Percentiles rank a stretch among this genome's conserved stretches.
phyloP scores from a whole-genome alignment of 257 asterid genomes.

The Echites panduratus region DNA sequence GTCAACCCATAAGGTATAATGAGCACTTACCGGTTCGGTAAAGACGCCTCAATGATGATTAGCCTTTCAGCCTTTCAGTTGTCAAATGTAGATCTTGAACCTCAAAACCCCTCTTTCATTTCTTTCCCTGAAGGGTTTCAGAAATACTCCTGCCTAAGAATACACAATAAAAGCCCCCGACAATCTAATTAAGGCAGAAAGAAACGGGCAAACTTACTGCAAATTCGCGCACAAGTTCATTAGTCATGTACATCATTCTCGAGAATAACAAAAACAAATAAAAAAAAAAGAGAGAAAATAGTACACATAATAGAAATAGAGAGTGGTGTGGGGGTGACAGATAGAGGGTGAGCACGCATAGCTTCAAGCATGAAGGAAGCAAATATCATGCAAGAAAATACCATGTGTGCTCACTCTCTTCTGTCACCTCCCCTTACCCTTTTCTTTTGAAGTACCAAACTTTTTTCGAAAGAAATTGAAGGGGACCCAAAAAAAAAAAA shows the following conservation, averaged over 20 bases:
- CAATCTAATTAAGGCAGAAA: no score
- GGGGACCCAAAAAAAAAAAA: no score
- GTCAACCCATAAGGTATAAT: no score
- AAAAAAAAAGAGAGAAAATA: not conserved
- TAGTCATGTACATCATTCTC: no score
- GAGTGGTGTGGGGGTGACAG: slow-evolving; percentile 61
- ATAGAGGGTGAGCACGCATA: slow-evolving; percentile 86
- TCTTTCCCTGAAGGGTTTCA: no score
- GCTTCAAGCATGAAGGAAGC: slow-evolving; percentile 44
- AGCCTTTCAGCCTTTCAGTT: no score
- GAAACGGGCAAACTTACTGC: no score
- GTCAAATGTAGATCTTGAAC: slow-evolving; percentile 3
- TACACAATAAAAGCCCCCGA: not conserved
- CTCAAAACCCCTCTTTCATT: no score
- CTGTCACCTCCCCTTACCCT: slow-evolving; percentile 76
- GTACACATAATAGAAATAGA: slow-evolving; percentile 5
- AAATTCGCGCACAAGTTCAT: not conserved
- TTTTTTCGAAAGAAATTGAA: not conserved
- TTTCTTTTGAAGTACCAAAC: no score
- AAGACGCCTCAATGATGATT: no score
- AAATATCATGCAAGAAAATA: slow-evolving; percentile 59
- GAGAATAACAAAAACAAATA: not conserved
- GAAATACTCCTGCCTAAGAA: no score
- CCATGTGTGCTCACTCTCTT: slow-evolving; percentile 98
- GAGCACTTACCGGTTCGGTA: not conserved